phyloP scores from a whole-genome alignment of 108 stramenopile genomes.

The Skeletonema grethae region DNA sequence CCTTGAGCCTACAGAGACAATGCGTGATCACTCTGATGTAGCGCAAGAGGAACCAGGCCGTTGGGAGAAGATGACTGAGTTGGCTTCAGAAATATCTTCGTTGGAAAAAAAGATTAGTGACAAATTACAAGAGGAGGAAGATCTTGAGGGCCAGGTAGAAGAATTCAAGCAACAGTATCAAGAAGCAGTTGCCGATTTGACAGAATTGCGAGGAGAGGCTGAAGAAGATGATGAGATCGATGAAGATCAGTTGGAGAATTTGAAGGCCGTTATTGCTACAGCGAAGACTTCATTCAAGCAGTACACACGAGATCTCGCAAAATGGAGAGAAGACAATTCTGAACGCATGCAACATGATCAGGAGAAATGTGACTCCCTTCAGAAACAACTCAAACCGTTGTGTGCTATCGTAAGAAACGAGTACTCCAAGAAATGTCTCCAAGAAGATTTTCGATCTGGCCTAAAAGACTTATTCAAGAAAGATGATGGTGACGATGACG shows the following conservation, averaged over 20 bases:
- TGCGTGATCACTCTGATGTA: conserved; percentile 56
- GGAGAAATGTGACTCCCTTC: conserved; percentile 20
- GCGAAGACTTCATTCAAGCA: background rate
- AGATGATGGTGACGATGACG: conserved; percentile 35
- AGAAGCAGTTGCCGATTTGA: conserved; percentile 20
- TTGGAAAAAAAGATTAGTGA: conserved; percentile 25
- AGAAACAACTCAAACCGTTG: conserved; percentile 43
- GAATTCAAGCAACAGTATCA: conserved; percentile 24
- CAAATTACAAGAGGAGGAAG: conserved; percentile 37
- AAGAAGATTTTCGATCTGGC: conserved; percentile 50
- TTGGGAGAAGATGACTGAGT: conserved; percentile 54
- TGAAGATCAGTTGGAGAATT: conserved; percentile 8
- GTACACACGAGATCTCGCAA: background rate
- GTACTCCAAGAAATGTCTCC: conserved; percentile 48
- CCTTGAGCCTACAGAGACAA: conserved; percentile 50
- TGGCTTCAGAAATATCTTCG: conserved; percentile 16
- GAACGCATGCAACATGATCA: background rate
- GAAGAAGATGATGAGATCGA: conserved; percentile 16
- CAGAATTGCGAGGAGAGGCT: conserved; percentile 17
- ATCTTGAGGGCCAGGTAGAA: conserved; percentile 30
- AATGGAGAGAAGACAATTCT: conserved; percentile 19
- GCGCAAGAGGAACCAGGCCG: conserved; percentile 41
- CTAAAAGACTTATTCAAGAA: conserved; percentile 47
- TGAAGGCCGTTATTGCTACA: conserved; percentile 13
- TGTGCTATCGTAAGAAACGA: conserved; percentile 52